These are phyloP conservation scores for Helenozyma baotianmanensis DNA, from an alignment of 805 yeast genomes.

Conservation along the genomic window DNA sequence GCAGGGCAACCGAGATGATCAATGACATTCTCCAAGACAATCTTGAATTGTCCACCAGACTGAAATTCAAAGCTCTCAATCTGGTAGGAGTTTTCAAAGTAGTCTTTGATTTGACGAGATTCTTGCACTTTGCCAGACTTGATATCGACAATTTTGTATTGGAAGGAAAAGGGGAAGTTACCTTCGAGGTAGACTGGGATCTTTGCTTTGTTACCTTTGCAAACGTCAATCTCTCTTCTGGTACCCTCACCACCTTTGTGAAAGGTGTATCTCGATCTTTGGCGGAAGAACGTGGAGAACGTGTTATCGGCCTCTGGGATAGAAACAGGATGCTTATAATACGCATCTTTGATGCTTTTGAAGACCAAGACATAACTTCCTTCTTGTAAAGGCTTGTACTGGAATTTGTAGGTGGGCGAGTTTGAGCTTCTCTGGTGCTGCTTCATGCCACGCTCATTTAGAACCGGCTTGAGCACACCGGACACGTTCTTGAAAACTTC, in stretches of 20 bases:
- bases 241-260: slow-evolving; percentile 14
- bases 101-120: slow-evolving; percentile 28
- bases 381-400: slow-evolving; percentile 72
- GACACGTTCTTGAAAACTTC: slow-evolving; percentile 47
- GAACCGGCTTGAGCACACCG: slow-evolving; percentile 29
- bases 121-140: slow-evolving; percentile 16
- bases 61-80: slow-evolving; percentile 53
- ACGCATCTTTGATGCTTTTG: slow-evolving; percentile 52
- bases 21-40: slow-evolving; percentile 58
- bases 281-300: slow-evolving; percentile 67
- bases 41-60: slow-evolving; percentile 69
- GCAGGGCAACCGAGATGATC: slow-evolving; percentile 81
- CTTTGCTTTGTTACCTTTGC: slow-evolving; percentile 24
- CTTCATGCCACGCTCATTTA: slow-evolving; percentile 25
- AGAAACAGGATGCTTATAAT: slow-evolving; percentile 40
- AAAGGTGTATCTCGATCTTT: slow-evolving; percentile 48
- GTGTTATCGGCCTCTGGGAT: slow-evolving; percentile 41
- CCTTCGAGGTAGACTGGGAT: slow-evolving; percentile 69
- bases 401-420: slow-evolving; percentile 31
- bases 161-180: slow-evolving; percentile 68
- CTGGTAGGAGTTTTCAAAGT: slow-evolving; percentile 23
- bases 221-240: slow-evolving; percentile 19
- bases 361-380: slow-evolving; percentile 80
- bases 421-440: slow-evolving; percentile 17
- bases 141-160: slow-evolving; percentile 60